Evolutionary conservation across 805 yeast genomes (phyloP), one percentile per base, ranked within the genome.

Genomic region (Alloascoidea hylecoeti): DNA sequence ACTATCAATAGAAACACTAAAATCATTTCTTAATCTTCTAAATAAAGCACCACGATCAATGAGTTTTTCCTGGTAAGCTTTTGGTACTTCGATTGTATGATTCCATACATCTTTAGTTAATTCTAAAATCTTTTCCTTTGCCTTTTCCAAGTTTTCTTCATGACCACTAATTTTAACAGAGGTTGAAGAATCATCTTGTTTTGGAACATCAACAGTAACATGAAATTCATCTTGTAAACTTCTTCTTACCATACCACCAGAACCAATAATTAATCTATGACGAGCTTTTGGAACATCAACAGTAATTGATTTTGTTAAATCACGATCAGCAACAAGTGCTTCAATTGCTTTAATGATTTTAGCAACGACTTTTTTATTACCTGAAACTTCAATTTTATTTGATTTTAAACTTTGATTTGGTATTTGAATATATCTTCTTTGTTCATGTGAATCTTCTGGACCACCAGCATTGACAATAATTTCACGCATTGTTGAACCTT

Each of bases 381-480:
- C 99, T 47, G 72, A 63, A 35, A 82, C 71, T 35, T 70, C 66
- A 44, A 92, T 66, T 36, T 66, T 65, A 15, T 52, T 53, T 14
- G 79, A 68, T 5, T 68, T 78, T 14, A 80, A 68, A 28, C 68
- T 72, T 42, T 69, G 73, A 39, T 72, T 68, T 38, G 97, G 96
- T 40, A 84, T 68, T 39, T 70, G 72, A 47, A 83, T 66, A 46
- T 73, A 62, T 47, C 75, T 68, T 49, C 70, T 61, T 50, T 70
- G 69, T 40, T 64, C 69, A 42, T 68, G 63, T 5, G 44, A 42
- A 19, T 63, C 68, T 43, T 72, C 79, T 40, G 60, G 56, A 38
- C 80, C 85, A 43, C 96, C 95, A 30, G 96, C 95, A 38, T 70
- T 71, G 36, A 70, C 50, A 38, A 88, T 74, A 38, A 92, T 81